Percentiles rank a stretch among this genome's conserved stretches.
These are phyloP conservation scores for Cyclotella kingstonii DNA, from an alignment of 108 stramenopile species.

Conservation along the genomic window DNA sequence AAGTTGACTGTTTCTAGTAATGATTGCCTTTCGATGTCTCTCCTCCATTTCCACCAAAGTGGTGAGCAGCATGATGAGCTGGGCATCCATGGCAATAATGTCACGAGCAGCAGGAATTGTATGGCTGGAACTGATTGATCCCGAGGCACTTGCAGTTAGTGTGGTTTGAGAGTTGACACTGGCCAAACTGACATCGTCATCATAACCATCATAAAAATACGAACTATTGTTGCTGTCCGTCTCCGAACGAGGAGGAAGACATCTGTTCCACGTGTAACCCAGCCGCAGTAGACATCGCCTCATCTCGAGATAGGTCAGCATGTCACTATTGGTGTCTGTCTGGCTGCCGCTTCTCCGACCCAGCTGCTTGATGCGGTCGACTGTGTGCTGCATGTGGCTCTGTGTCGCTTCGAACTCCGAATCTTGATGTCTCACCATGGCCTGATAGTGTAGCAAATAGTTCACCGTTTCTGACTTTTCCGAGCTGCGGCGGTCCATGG, in stretches of 20 bases:
- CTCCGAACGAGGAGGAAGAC: not conserved
- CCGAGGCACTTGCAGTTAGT: slow-evolving; percentile 16
- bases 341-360: slow-evolving; percentile 5
- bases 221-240: too few relatives aligned
- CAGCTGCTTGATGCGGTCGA: slow-evolving; percentile 22
- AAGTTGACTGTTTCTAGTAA: too few relatives aligned
- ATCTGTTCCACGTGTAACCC: slow-evolving; percentile 46
- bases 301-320: slow-evolving; percentile 42
- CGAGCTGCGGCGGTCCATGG: not conserved
- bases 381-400: slow-evolving; percentile 25
- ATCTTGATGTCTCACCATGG: slow-evolving; percentile 44
- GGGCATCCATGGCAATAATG: slow-evolving; percentile 41
- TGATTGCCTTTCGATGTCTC: slow-evolving; percentile 2
- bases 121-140: not conserved
- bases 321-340: slow-evolving; percentile 4
- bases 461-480: slow-evolving; percentile 36
- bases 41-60: slow-evolving; percentile 44
- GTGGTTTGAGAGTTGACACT: slow-evolving; percentile 25
- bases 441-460: slow-evolving; percentile 39
- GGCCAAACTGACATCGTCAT: slow-evolving; percentile 34
- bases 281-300: slow-evolving; percentile 34
- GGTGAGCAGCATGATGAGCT: slow-evolving; percentile 40
- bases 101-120: slow-evolving; percentile 10
- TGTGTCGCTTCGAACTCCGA: slow-evolving; percentile 36
- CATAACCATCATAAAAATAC: too few relatives aligned